Conservation (phyloP, 495 filamentous ascomycete species). For the Aspergillus nidulans region DNA sequence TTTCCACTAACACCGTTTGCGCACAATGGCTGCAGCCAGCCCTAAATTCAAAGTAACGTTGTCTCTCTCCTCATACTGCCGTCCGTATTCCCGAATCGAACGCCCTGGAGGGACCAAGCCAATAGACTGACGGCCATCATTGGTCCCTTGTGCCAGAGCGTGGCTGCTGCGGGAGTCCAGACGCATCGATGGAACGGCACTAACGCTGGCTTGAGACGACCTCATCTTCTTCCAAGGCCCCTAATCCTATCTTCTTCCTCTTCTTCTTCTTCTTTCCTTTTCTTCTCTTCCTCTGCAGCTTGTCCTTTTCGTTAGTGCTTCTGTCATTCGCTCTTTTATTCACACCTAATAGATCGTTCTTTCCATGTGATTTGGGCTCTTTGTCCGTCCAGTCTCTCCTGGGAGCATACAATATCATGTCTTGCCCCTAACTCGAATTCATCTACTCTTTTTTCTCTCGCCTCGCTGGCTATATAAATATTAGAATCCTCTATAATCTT, state of each 20-base stretch:
- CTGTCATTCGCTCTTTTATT: background rate
- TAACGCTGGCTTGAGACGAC: conserved; percentile 2
- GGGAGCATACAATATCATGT: conserved; percentile 4
- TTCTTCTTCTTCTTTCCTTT: background rate
- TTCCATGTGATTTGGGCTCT: conserved; percentile 3
- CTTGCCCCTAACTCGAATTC: background rate
- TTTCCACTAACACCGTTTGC: background rate
- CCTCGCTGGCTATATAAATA: background rate
- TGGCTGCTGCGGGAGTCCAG: conserved; percentile 9
- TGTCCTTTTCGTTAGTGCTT: background rate
- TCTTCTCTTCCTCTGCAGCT: background rate
- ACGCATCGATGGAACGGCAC: conserved; percentile 9
- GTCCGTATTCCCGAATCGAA: background rate
- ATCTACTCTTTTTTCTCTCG: conserved; percentile 1
- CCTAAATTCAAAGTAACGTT: background rate
- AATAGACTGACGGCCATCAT: background rate
- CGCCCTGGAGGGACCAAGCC: too few species aligned
- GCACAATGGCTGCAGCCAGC: background rate
- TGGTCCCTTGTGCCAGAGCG: background rate
- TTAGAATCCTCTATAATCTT: conserved; percentile 3
- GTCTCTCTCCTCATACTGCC: background rate
- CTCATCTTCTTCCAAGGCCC: background rate
- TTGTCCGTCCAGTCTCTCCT: background rate
- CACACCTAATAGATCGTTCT: background rate
- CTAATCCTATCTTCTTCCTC: background rate